Evolutionary conservation across 768 basidiomycete genomes (phyloP).

Genomic region (Trametes cinnabarina): DNA sequence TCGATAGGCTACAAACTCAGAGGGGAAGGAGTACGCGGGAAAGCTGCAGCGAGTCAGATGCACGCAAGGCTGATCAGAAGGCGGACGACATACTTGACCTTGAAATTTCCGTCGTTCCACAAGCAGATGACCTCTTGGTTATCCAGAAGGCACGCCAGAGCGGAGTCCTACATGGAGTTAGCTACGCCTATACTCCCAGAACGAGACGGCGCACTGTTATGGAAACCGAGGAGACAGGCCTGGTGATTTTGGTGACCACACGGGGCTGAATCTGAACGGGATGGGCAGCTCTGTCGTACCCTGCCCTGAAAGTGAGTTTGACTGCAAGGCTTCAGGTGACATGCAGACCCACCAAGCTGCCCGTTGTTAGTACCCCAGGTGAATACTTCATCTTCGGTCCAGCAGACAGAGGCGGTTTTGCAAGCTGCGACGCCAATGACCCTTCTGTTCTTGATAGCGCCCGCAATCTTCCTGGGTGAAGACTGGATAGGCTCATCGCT

Average conservation of each 20-base stretch:
- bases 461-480: slow-evolving; percentile 70
- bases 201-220: slow-evolving; percentile 52
- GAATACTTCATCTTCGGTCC: slow-evolving; percentile 69
- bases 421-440: slow-evolving; percentile 85
- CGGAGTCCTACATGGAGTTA: slow-evolving; percentile 57
- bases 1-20: slow-evolving; percentile 73
- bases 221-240: slow-evolving; percentile 68
- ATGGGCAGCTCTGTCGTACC: slow-evolving; percentile 73
- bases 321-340: not conserved
- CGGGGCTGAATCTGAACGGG: slow-evolving; percentile 76
- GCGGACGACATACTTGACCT: slow-evolving; percentile 56
- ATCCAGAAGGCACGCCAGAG: slow-evolving; percentile 78
- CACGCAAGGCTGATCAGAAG: not conserved
- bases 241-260: slow-evolving; percentile 73
- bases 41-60: slow-evolving; percentile 49
- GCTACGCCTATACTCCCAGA: not conserved
- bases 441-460: slow-evolving; percentile 71
- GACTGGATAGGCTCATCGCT: slow-evolving; percentile 75
- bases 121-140: slow-evolving; percentile 81
- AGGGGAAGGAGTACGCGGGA: slow-evolving; percentile 72
- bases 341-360: slow-evolving; percentile 64
- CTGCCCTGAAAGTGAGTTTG: slow-evolving; percentile 33
- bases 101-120: slow-evolving; percentile 72
- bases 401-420: slow-evolving; percentile 84
- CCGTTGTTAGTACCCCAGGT: slow-evolving; percentile 95